A percentile compares a stretch with the other conserved stretches of the same genome.
phyloP scores from a whole-genome alignment of 2,329 filamentous ascomycete genomes.

The Fusarium robinianum region DNA sequence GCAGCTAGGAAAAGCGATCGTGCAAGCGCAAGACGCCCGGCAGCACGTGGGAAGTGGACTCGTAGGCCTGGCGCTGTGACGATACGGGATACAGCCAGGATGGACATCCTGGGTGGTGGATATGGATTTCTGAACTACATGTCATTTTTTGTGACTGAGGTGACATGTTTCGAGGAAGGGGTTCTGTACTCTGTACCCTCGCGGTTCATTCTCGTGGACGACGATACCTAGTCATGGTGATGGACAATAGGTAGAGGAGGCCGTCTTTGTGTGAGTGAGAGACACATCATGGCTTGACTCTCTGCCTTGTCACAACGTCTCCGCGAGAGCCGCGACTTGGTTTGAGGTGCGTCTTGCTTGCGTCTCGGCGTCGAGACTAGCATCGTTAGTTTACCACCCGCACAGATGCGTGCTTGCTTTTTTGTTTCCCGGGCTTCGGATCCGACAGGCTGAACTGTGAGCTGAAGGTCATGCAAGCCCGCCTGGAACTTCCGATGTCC shows the following conservation, averaged over 20 bases:
- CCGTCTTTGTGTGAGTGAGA: no score
- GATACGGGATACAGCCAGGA: no score
- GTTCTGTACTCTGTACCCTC: slow-evolving; percentile 2
- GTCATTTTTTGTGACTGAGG: no score
- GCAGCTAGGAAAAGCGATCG: background rate
- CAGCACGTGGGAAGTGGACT: slow-evolving; percentile 13
- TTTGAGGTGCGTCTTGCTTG: slow-evolving; percentile 12
- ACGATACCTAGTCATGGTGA: slow-evolving; percentile 3
- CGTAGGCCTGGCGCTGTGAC: background rate
- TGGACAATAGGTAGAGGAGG: no score
- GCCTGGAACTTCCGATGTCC: background rate
- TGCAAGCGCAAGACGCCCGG: slow-evolving; percentile 3
- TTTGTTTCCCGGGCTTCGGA: slow-evolving; percentile 5
- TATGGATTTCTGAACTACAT: no score
- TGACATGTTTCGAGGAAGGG: slow-evolving; percentile 5
- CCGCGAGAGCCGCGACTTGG: slow-evolving; percentile 9
- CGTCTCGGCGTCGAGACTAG: slow-evolving; percentile 6
- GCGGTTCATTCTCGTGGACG: slow-evolving; percentile 4
- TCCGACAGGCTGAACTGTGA: slow-evolving; percentile 22
- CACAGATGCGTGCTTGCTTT: slow-evolving; percentile 28
- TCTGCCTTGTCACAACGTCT: background rate
- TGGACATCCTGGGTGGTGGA: no score
- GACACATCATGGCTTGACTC: no score
- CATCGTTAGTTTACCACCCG: slow-evolving; percentile 15
- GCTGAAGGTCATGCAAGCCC: slow-evolving; percentile 16